Evolutionary conservation across 257 asterid species (phyloP).

Genomic region (Cinchona pubescens): DNA sequence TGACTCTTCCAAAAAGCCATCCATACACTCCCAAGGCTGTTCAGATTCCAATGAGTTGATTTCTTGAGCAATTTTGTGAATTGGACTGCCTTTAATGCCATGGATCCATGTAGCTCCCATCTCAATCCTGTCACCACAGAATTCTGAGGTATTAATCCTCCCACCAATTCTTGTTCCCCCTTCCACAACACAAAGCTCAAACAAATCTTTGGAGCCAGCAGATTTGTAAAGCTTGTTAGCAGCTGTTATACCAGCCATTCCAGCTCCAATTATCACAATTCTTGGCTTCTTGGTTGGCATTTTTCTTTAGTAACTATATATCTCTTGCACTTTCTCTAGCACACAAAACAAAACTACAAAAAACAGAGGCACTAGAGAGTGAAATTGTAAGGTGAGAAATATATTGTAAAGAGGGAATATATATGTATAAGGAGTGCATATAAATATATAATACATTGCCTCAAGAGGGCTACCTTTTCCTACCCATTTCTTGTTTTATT

Average conservation of each 20-base stretch:
- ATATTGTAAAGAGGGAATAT: slow-evolving; percentile 23
- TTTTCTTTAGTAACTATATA: slow-evolving; percentile 25
- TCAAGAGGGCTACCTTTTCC: slow-evolving; percentile 10
- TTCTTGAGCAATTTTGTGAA: slow-evolving; percentile 58
- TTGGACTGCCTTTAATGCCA: slow-evolving; percentile 77
- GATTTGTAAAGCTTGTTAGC: slow-evolving; percentile 66
- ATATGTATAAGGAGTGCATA: slow-evolving; percentile 31
- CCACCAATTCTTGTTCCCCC: slow-evolving; percentile 84
- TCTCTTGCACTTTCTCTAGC: neutral
- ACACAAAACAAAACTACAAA: neutral
- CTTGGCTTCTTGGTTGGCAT: slow-evolving; percentile 62
- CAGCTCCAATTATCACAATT: slow-evolving; percentile 83
- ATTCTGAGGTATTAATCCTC: slow-evolving; percentile 61
- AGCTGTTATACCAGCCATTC: slow-evolving; percentile 87
- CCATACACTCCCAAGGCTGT: slow-evolving; percentile 90
- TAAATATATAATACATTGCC: slow-evolving; percentile 7
- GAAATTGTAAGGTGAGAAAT: slow-evolving; percentile 25
- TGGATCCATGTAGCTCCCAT: slow-evolving; percentile 97
- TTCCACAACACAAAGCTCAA: slow-evolving; percentile 67
- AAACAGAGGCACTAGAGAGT: neutral
- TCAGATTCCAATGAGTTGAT: slow-evolving; percentile 37
- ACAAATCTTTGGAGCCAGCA: slow-evolving; percentile 27
- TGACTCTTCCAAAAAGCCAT: slow-evolving; percentile 43
- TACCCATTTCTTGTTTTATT: neutral
- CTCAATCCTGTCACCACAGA: slow-evolving; percentile 78